Percentiles rank a stretch among this genome's conserved stretches.
These are phyloP conservation scores for Pyrenopolyporus hunteri DNA, from an alignment of 495 filamentous ascomycete species.

Conservation along the genomic window DNA sequence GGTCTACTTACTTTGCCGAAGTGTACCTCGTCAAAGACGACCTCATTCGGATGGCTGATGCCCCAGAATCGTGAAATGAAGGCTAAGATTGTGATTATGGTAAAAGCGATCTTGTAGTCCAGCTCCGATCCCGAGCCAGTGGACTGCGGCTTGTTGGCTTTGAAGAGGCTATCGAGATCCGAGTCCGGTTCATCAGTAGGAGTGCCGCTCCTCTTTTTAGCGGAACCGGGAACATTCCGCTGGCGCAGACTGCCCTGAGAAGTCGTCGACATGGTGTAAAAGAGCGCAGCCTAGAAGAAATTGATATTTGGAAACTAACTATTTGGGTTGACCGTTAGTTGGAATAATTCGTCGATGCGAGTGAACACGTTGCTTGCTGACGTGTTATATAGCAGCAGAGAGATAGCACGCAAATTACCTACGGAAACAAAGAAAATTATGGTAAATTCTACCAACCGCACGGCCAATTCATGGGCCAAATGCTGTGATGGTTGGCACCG, in stretches of 20 bases:
- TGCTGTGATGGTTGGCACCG: conserved; percentile 26
- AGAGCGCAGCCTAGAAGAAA: conserved; percentile 24
- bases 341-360: conserved; percentile 8
- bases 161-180: conserved; percentile 53
- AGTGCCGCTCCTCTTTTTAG: conserved; percentile 52
- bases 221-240: conserved; percentile 53
- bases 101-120: conserved; percentile 84
- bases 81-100: conserved; percentile 78
- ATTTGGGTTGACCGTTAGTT: conserved; percentile 12
- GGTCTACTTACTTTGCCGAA: conserved; percentile 86
- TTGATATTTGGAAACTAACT: conserved; percentile 24
- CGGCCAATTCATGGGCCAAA: conserved; percentile 22
- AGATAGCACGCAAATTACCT: conserved; percentile 2
- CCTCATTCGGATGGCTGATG: conserved; percentile 91
- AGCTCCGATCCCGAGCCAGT: conserved; percentile 62
- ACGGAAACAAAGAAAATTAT: conserved; percentile 34
- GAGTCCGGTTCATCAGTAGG: conserved; percentile 47
- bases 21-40: conserved; percentile 99
- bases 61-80: conserved; percentile 94
- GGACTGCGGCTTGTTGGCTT: conserved; percentile 37
- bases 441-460: conserved; percentile 25
- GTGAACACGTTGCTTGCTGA: conserved; percentile 20
- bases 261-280: conserved; percentile 49
- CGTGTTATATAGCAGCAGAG: conserved; percentile 7
- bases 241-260: conserved; percentile 53